Conservation (phyloP, 2,329 filamentous ascomycete genomes). For the Fusarium beomiforme region DNA sequence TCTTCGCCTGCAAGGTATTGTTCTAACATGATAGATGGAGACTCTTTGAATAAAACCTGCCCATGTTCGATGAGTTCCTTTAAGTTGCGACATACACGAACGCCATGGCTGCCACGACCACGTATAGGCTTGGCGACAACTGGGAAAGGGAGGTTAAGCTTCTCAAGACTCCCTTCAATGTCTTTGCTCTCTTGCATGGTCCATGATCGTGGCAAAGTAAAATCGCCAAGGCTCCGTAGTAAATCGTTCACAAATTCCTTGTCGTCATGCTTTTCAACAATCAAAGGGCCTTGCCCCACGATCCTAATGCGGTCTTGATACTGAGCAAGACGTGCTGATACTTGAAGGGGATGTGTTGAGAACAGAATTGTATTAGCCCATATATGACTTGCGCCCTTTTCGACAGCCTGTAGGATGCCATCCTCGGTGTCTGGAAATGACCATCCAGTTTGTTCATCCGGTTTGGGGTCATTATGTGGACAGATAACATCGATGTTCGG, state of each 20-base stretch:
- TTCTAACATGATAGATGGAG: constrained; percentile 53
- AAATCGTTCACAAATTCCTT: constrained; percentile 59
- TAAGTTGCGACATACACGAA: constrained; percentile 22
- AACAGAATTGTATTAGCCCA: constrained; percentile 64
- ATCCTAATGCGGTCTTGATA: constrained; percentile 48
- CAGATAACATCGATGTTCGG: constrained; percentile 24
- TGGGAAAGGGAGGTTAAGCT: constrained; percentile 13
- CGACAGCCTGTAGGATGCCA: constrained; percentile 45
- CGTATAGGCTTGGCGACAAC: constrained; percentile 33
- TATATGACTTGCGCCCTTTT: constrained; percentile 54
- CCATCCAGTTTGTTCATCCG: constrained; percentile 20
- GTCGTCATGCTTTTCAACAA: constrained; percentile 61
- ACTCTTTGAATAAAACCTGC: constrained; percentile 11
- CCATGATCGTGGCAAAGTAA: constrained; percentile 54
- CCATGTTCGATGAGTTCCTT: constrained; percentile 18
- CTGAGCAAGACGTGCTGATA: constrained; percentile 46
- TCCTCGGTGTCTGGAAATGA: constrained; percentile 34
- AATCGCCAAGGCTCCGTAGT: constrained; percentile 48
- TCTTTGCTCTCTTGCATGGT: constrained; percentile 28
- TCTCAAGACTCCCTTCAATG: neutral
- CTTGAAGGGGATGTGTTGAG: constrained; percentile 58
- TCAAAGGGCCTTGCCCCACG: constrained; percentile 57
- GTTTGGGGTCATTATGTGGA: constrained; percentile 5
- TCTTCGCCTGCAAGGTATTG: constrained; percentile 60
- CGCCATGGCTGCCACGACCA: constrained; percentile 34